Percentiles rank a stretch among this genome's conserved stretches.
Evolutionary conservation across 163 green algal genomes (phyloP).

Genomic region (Coccomyxa subellipsoidea): DNA sequence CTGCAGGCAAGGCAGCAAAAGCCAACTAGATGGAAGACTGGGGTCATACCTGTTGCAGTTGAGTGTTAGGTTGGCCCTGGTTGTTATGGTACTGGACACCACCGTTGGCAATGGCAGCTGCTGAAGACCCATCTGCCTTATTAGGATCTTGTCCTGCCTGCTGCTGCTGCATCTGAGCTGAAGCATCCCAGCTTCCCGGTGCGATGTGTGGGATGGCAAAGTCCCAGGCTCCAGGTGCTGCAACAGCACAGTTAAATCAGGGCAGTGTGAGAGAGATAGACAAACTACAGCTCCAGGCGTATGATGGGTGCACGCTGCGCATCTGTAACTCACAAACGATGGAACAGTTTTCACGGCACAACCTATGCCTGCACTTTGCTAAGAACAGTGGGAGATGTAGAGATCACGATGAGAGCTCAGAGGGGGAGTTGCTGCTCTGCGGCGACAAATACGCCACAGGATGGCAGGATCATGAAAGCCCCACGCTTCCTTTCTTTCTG

Average conservation of each 20-base stretch:
- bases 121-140: neutral
- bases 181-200: neutral
- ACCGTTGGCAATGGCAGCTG: neutral
- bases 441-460: neutral
- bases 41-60: neutral
- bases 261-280: neutral
- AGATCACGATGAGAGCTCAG: neutral
- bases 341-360: too few species aligned
- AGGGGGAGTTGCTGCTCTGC: neutral
- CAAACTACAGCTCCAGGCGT: neutral
- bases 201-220: neutral
- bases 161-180: neutral
- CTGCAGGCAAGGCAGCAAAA: neutral
- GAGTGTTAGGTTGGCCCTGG: neutral
- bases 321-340: too few species aligned
- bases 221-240: neutral
- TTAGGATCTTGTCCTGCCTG: neutral
- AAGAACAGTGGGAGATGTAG: neutral
- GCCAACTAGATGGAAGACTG: neutral
- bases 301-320: neutral
- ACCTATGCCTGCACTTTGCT: too few species aligned
- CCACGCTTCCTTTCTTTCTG: too few species aligned
- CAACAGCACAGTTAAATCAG: neutral
- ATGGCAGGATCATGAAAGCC: too few species aligned
- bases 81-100: neutral